Conservation (phyloP, 257 asterid genomes). For the Datura wrightii region DNA sequence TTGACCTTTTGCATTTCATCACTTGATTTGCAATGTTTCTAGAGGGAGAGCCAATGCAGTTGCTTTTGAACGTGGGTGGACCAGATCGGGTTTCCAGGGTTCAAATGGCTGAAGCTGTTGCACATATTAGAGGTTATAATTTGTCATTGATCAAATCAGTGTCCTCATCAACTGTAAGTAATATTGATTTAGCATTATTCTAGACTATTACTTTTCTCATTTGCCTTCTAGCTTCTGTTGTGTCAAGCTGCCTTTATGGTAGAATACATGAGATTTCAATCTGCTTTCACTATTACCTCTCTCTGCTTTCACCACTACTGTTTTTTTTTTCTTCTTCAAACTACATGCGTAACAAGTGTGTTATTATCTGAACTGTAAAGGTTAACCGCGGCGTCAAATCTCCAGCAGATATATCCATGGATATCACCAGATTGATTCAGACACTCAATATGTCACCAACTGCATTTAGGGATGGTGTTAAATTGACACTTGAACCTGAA, state of each 20-base stretch:
- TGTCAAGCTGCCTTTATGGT: background rate
- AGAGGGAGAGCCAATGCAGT: slow-evolving; percentile 65
- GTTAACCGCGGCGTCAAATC: slow-evolving; percentile 93
- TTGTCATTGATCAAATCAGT: slow-evolving; percentile 74
- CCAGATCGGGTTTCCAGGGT: slow-evolving; percentile 88
- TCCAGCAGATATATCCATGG: slow-evolving; percentile 93
- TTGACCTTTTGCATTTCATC: slow-evolving; percentile 35
- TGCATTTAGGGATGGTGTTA: slow-evolving; percentile 69
- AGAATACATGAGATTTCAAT: background rate
- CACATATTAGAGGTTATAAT: slow-evolving; percentile 63
- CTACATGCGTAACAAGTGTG: background rate
- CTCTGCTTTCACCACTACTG: background rate
- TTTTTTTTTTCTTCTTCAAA: background rate
- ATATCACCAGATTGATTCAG: slow-evolving; percentile 69
- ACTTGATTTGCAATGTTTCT: background rate
- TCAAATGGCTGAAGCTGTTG: slow-evolving; percentile 97
- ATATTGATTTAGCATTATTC: background rate
- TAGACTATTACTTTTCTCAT: background rate
- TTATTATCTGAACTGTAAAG: slow-evolving; percentile 44
- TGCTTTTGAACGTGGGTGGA: slow-evolving; percentile 83
- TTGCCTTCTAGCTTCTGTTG: background rate
- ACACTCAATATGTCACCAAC: slow-evolving; percentile 62
- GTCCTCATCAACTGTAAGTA: slow-evolving; percentile 84
- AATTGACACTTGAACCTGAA: slow-evolving; percentile 63
- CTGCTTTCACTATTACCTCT: background rate